Percentiles rank a stretch among this genome's conserved stretches.
Conservation (phyloP, 116 monocot genomes). For the Thalassia testudinum region DNA sequence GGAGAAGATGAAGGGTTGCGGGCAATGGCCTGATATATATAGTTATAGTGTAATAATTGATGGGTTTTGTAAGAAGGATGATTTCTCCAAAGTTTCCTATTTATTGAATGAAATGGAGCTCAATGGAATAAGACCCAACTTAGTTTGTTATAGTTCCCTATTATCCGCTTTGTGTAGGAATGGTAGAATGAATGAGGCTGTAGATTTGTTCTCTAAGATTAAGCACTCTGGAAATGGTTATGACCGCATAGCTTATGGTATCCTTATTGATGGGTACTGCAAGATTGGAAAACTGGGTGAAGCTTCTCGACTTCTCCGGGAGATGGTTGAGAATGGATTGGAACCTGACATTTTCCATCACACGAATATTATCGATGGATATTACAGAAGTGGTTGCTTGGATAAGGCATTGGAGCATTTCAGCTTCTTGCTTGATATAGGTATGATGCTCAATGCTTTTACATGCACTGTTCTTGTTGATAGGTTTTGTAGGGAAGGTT, state of each 20-base stretch:
- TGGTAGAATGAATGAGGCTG: slow-evolving; percentile 22
- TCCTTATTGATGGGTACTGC: slow-evolving; percentile 33
- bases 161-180: slow-evolving; percentile 27
- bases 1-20: slow-evolving; percentile 21
- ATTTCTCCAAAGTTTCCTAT: slow-evolving; percentile 8
- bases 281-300: slow-evolving; percentile 20
- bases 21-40: slow-evolving; percentile 25
- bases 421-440: slow-evolving; percentile 8
- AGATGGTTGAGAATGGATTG: slow-evolving; percentile 25
- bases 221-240: slow-evolving; percentile 1
- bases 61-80: slow-evolving; percentile 30
- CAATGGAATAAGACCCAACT: slow-evolving; percentile 19
- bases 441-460: slow-evolving; percentile 24
- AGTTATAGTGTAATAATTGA: slow-evolving; percentile 50
- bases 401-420: slow-evolving; percentile 18
- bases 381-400: slow-evolving; percentile 20
- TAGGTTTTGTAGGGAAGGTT: slow-evolving; percentile 14
- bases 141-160: slow-evolving; percentile 35
- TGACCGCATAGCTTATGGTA: slow-evolving; percentile 34
- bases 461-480: slow-evolving; percentile 36
- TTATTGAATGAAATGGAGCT: slow-evolving; percentile 34
- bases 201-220: slow-evolving; percentile 17
- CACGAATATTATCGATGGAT: slow-evolving; percentile 35
- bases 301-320: slow-evolving; percentile 16
- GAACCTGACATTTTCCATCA: slow-evolving; percentile 34